These are phyloP conservation scores for Cercospora sp. DNA, from an alignment of 2,329 filamentous ascomycete species.

Conservation along the genomic window DNA sequence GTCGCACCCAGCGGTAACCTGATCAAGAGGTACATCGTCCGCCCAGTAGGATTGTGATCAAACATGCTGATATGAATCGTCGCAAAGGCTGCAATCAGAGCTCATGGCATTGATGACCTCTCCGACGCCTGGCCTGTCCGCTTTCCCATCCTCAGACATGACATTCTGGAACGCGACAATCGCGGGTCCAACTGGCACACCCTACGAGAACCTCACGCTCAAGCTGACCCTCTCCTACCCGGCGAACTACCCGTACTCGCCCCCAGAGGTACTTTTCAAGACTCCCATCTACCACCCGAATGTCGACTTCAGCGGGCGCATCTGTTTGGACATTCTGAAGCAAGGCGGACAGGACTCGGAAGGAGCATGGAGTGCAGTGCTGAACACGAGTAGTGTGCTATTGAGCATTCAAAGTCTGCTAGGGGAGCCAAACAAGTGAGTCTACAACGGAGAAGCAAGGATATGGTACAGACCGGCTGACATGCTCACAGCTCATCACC, in stretches of 20 bases:
- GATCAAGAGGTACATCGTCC: conserved; percentile 47
- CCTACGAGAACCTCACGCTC: conserved; percentile 82
- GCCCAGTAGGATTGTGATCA: neutral
- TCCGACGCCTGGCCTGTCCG: conserved; percentile 87
- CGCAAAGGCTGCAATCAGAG: conserved; percentile 81
- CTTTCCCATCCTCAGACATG: conserved; percentile 90
- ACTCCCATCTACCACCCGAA: conserved; percentile 99
- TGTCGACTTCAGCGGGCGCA: conserved; percentile 93
- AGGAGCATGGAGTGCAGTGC: conserved; percentile 97
- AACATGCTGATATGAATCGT: neutral
- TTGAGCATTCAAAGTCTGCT: conserved; percentile 92
- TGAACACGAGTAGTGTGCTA: conserved; percentile 92
- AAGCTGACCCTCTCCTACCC: conserved; percentile 93
- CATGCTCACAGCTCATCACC: conserved; percentile 70
- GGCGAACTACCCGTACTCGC: conserved; percentile 85
- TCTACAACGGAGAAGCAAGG: conserved; percentile 22
- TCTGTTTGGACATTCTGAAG: conserved; percentile 97
- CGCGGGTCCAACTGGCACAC: conserved; percentile 84
- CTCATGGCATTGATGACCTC: conserved; percentile 98
- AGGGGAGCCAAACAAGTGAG: conserved; percentile 97
- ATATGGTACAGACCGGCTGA: neutral
- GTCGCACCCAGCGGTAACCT: conserved; percentile 45
- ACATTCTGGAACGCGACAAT: conserved; percentile 94
- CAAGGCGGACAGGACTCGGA: conserved; percentile 35
- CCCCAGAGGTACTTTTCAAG: conserved; percentile 92